Conservation (phyloP, 23 red algal species). For the Pyropia yezoensis region DNA sequence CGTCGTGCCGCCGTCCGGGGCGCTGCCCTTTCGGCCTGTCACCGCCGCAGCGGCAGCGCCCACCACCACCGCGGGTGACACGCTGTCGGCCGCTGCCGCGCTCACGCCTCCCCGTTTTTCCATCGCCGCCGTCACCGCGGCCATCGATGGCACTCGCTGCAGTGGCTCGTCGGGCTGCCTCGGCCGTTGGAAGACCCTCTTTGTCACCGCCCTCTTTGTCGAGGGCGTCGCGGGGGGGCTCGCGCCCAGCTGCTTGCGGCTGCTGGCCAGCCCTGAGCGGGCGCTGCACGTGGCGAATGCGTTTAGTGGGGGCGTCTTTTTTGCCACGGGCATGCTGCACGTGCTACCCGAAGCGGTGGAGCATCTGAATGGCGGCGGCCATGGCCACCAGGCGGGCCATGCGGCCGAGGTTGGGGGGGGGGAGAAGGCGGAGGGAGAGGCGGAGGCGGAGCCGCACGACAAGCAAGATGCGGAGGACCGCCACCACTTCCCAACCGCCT, state of each 20-base stretch:
- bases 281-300: conserved; percentile 21
- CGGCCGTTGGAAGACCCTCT: conserved; percentile 24
- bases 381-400: conserved; percentile 1
- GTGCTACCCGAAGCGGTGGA: conserved; percentile 35
- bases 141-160: no score
- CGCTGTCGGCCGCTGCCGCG: no score
- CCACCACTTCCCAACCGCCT: no score
- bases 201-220: conserved; percentile 17
- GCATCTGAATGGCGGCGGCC: not conserved
- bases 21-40: no score
- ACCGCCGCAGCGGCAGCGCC: no score
- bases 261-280: not conserved
- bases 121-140: no score
- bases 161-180: conserved; percentile 2
- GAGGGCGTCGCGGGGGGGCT: conserved; percentile 22
- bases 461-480: no score
- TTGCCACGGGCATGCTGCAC: conserved; percentile 30
- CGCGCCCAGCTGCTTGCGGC: conserved; percentile 6
- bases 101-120: no score
- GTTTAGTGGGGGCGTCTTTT: conserved; percentile 30
- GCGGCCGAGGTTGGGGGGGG: not conserved
- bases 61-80: no score
- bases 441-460: no score
- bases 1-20: no score
- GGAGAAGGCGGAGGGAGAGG: not conserved